Percentiles rank a stretch among this genome's conserved stretches.
These are phyloP conservation scores for Astrothelium subdiscretum DNA, from an alignment of 495 filamentous ascomycete genomes.

Conservation along the genomic window DNA sequence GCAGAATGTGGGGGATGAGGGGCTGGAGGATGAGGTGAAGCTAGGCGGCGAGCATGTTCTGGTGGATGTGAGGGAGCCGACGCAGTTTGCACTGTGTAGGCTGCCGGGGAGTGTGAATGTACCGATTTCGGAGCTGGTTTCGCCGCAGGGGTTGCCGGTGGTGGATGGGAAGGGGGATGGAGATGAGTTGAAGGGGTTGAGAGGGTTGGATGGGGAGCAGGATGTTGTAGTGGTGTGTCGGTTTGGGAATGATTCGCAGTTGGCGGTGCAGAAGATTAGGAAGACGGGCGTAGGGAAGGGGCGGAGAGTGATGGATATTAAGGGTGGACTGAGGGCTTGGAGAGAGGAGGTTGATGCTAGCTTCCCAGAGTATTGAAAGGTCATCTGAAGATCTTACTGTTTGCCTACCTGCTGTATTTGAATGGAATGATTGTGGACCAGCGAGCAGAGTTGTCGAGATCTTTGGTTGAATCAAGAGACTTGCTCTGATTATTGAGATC, in stretches of 20 bases:
- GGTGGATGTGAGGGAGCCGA: constrained; percentile 72
- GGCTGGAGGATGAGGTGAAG: constrained; percentile 15
- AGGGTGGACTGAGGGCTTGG: constrained; percentile 78
- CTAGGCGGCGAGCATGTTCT: constrained; percentile 37
- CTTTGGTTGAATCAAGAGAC: too few relatives aligned
- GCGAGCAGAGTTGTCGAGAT: too few relatives aligned
- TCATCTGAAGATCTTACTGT: background rate
- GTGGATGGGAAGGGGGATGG: constrained; percentile 10
- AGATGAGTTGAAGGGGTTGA: constrained; percentile 10
- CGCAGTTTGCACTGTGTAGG: constrained; percentile 73
- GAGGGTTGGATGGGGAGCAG: constrained; percentile 13
- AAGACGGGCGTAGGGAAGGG: constrained; percentile 45
- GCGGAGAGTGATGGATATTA: constrained; percentile 62
- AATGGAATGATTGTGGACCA: too few relatives aligned
- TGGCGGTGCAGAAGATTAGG: constrained; percentile 59
- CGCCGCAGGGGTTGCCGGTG: constrained; percentile 1
- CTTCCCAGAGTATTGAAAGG: constrained; percentile 54
- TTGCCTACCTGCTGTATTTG: too few relatives aligned
- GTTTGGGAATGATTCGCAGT: constrained; percentile 80
- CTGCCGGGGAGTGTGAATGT: constrained; percentile 65
- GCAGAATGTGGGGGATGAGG: constrained; percentile 4
- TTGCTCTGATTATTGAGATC: too few relatives aligned
- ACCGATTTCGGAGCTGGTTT: constrained; percentile 48
- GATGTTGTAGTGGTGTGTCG: constrained; percentile 64
- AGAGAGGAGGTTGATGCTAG: constrained; percentile 57